phyloP scores from a whole-genome alignment of 2,329 filamentous ascomycete species.

The Penicillium sp. region DNA sequence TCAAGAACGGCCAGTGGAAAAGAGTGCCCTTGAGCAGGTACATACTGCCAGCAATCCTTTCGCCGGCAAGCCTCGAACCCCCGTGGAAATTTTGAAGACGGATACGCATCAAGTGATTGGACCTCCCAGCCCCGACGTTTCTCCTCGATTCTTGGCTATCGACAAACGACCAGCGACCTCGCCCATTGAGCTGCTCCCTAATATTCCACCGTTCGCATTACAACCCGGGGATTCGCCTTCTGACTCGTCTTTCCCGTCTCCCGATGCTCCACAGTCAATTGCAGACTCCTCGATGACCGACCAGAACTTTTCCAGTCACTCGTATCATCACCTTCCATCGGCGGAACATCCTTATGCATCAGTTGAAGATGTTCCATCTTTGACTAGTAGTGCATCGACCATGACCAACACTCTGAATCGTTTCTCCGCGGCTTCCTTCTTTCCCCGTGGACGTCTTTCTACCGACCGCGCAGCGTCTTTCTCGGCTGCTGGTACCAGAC shows the following conservation, averaged over 20 bases:
- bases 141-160: slow-evolving; percentile 36
- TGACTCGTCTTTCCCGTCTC: slow-evolving; percentile 47
- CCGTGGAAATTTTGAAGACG: slow-evolving; percentile 31
- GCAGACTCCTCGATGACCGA: slow-evolving; percentile 45
- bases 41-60: slow-evolving; percentile 24
- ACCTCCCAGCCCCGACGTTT: slow-evolving; percentile 36
- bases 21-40: slow-evolving; percentile 12
- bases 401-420: slow-evolving; percentile 45
- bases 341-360: slow-evolving; percentile 44
- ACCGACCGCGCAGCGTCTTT: slow-evolving; percentile 47
- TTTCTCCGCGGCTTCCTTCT: slow-evolving; percentile 43
- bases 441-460: slow-evolving; percentile 41
- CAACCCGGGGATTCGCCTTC: slow-evolving; percentile 38
- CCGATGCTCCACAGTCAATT: slow-evolving; percentile 43
- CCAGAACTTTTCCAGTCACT: slow-evolving; percentile 37
- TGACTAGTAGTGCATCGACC: slow-evolving; percentile 51
- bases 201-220: slow-evolving; percentile 41
- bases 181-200: slow-evolving; percentile 40
- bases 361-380: slow-evolving; percentile 50
- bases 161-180: slow-evolving; percentile 45
- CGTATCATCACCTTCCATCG: slow-evolving; percentile 36
- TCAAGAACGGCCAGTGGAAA: slow-evolving; percentile 1
- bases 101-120: slow-evolving; percentile 26
- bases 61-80: slow-evolving; percentile 20
- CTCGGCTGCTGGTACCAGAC: slow-evolving; percentile 39